phyloP scores from a whole-genome alignment of 2,329 filamentous ascomycete species.

The Mycogone perniciosa region DNA sequence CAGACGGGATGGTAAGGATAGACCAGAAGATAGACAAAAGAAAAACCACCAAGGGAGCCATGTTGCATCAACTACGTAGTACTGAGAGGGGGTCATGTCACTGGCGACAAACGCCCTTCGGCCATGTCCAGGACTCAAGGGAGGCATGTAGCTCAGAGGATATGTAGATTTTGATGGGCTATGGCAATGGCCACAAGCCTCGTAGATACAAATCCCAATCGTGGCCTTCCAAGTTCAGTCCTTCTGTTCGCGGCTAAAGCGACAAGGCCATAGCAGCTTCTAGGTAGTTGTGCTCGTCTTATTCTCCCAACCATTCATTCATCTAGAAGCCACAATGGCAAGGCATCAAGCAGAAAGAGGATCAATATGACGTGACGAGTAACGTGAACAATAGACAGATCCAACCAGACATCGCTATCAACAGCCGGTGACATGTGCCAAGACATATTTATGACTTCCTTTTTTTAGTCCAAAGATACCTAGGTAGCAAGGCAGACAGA shows the following conservation, averaged over 20 bases:
- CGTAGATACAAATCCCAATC: too few species aligned
- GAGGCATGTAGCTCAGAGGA: too few species aligned
- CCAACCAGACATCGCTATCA: conserved; percentile 12
- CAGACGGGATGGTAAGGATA: not conserved
- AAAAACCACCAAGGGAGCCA: too few species aligned
- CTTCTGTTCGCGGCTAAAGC: not conserved
- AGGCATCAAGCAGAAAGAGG: not conserved
- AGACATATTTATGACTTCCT: conserved; percentile 8
- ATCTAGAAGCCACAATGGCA: conserved; percentile 7
- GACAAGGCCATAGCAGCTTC: conserved; percentile 2
- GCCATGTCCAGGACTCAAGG: too few species aligned
- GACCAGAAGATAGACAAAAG: not conserved
- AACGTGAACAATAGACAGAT: conserved; percentile 6
- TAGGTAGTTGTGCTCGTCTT: not conserved
- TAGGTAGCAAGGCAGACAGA: conserved; percentile 1
- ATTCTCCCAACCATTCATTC: not conserved
- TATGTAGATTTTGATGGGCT: too few species aligned
- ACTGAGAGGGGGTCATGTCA: too few species aligned
- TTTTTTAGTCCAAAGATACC: conserved; percentile 10
- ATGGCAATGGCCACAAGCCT: too few species aligned
- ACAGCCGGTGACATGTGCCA: conserved; percentile 11
- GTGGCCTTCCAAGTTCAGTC: not conserved
- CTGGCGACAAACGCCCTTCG: not conserved
- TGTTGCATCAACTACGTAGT: too few species aligned
- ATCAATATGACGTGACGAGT: not conserved